Percentiles rank a stretch among this genome's conserved stretches.
These are phyloP conservation scores for Dovyalis caffra DNA, from an alignment of 345 rosid genomes.

Conservation along the genomic window DNA sequence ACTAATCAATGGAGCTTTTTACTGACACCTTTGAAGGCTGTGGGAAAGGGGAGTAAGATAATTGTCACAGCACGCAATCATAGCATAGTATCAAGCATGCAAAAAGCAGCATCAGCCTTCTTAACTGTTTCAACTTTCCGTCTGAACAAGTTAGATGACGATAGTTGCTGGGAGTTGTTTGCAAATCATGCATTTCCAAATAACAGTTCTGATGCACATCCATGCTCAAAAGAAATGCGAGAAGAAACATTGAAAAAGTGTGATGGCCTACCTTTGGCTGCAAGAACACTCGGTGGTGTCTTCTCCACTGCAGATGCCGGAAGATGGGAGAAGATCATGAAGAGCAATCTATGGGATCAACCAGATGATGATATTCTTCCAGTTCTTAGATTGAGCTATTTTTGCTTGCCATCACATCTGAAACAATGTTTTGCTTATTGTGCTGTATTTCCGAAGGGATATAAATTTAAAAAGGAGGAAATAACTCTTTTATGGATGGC, in stretches of 20 bases:
- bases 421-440: slow-evolving; percentile 10
- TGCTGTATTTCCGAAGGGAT: slow-evolving; percentile 5
- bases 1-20: not conserved
- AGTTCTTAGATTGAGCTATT: slow-evolving; percentile 9
- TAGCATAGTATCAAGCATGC: too few species aligned
- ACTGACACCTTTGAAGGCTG: not conserved
- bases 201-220: not conserved
- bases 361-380: slow-evolving; percentile 6
- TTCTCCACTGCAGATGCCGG: not conserved
- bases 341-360: not conserved
- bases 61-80: not conserved
- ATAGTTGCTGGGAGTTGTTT: not conserved
- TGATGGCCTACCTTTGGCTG: slow-evolving; percentile 7
- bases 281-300: not conserved
- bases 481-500: slow-evolving; percentile 10
- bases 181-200: slow-evolving; percentile 7
- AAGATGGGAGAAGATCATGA: slow-evolving; percentile 4
- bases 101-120: not conserved
- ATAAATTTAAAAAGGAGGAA: not conserved
- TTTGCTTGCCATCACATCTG: not conserved
- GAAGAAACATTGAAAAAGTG: slow-evolving; percentile 2
- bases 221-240: not conserved
- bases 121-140: not conserved
- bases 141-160: not conserved
- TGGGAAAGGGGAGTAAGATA: slow-evolving; percentile 6